Evolutionary conservation across 257 asterid species (phyloP), one percentile per base, ranked within the genome.

Genomic region (Solanum boliviense): DNA sequence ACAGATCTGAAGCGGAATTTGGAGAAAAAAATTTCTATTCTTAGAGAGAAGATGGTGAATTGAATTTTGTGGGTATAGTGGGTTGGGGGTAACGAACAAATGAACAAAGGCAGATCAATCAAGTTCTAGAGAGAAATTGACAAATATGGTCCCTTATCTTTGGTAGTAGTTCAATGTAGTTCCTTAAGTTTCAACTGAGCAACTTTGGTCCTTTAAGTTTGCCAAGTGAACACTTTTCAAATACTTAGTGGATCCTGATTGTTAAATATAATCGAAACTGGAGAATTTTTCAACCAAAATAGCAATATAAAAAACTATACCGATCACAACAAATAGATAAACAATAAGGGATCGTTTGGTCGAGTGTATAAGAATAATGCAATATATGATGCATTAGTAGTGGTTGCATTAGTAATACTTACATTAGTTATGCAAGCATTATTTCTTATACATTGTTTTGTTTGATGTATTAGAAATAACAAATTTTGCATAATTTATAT

Each of bases 1-100:
- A 90, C 92, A 92, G 94, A 92, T 91, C 94, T 90, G 94, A 93
- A 93, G 92, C 94, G 92, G 86, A 81, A 86, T 76, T 89, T 72
- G 56, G 88, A 83, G 52, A 29, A 76, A n/a, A n/a, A n/a, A n/a
- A n/a, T 15, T 25, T 76, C 62, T 79, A 16, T 4, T 13, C 35
- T 79, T 20, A 11, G 11, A 39, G n/a, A 76, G 84, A 76, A 38
- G 84, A 76, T 38, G 84, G 12, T 41, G 38, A 25, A 44, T 46
- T 9, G 38, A 79, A 46, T 46, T 39, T 78, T 71, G 25, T 13
- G 58, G 34, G 62, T 60, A 21, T 7, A 60, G 13, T 60, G 68
- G 5, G 13, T 44, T 29, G 29, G 9, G 67, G 68, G 44, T 29
- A 44, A 79, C 67, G 15, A 79, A 78, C 62, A 79, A 44, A 31